Base-by-base conservation (phyloP, 2,329 filamentous ascomycete species). In the Monilinia fructigena region DNA sequence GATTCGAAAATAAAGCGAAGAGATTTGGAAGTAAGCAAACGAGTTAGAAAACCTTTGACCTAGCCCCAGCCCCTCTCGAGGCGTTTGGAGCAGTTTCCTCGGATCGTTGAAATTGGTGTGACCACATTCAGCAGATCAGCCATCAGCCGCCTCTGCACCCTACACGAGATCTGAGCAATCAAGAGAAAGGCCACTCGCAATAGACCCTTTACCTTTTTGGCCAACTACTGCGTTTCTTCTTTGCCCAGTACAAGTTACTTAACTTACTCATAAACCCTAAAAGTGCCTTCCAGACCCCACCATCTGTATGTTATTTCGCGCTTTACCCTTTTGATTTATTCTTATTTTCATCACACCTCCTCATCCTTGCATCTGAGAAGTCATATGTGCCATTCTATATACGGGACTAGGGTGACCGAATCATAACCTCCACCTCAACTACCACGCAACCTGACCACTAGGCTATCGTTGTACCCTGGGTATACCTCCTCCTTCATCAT, bases 281-380 rank as follows among this genome's bases (percentile, higher is more conserved):
- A 63, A 56, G 50, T 48, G 64, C 45, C 48, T 28, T 56, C 42
- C 35, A 63, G 42, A 64, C 65, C 63, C 65, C 65, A 56, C 65
- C 65, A 65, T 55, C 61, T 50, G 58, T 58, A 63, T 65, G 67
- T 69, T 40, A 66, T 63, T 63, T 66, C 58, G 60, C 66, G 56
- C 68, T 61, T 69, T 69, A 63, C 66, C 68, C 31, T 61, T 68
- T 69, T 55, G 45, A 63, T 66, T 68, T 35, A 59, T 64, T 42
- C 40, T 58, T 47, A 58, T 68, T 45, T 69, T 65, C 58, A 50
- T 55, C 58, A 50, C 59, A 66, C 70, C 71, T 70, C 72, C 70
- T 65, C 69, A 72, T 72, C 71, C 72, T 69, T 69, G 72, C 67
- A 65, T 64, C 62, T 67, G 45, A 23, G 68, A 70, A 70, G 69